Evolutionary conservation across 2,329 filamentous ascomycete species (phyloP).

Genomic region (Gaeumannomyces tritici): DNA sequence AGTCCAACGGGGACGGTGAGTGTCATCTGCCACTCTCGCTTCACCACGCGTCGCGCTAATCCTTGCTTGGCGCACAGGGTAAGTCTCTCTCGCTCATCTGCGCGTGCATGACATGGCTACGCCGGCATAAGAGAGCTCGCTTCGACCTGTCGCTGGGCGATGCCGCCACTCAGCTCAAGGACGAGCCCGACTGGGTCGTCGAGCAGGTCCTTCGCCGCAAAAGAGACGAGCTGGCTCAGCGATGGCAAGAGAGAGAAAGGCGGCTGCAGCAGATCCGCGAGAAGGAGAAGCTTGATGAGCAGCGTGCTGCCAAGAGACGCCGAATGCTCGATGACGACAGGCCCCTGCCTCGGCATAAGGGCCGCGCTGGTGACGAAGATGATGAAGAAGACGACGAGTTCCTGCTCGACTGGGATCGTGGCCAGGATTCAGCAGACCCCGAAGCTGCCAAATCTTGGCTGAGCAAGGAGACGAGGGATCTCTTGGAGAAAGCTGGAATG

Average conservation of each 20-base stretch:
- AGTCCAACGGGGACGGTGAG: constrained; percentile 75
- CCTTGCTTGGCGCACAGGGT: constrained; percentile 36
- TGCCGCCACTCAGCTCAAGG: constrained; percentile 36
- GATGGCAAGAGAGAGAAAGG: constrained; percentile 65
- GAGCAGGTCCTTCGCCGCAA: constrained; percentile 65
- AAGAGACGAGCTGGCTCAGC: constrained; percentile 53
- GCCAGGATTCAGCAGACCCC: not conserved
- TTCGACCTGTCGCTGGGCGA: constrained; percentile 43
- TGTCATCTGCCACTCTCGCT: constrained; percentile 3
- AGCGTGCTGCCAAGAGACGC: constrained; percentile 35
- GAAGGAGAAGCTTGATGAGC: constrained; percentile 49
- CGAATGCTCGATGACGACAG: constrained; percentile 32
- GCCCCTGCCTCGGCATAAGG: constrained; percentile 3
- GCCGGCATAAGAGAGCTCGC: constrained; percentile 59
- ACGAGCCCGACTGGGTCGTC: constrained; percentile 78
- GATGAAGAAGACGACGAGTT: constrained; percentile 57
- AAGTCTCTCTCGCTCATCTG: constrained; percentile 92
- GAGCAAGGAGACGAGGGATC: constrained; percentile 64
- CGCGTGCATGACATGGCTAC: constrained; percentile 82
- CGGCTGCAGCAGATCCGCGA: constrained; percentile 56
- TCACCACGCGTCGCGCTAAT: not conserved
- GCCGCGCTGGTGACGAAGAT: not conserved
- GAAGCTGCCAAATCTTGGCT: constrained; percentile 32
- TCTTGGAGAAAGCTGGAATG: constrained; percentile 59
- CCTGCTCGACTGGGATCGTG: constrained; percentile 55